Evolutionary conservation across 2,329 filamentous ascomycete genomes (phyloP).

Genomic region (Ampelomyces quisqualis): DNA sequence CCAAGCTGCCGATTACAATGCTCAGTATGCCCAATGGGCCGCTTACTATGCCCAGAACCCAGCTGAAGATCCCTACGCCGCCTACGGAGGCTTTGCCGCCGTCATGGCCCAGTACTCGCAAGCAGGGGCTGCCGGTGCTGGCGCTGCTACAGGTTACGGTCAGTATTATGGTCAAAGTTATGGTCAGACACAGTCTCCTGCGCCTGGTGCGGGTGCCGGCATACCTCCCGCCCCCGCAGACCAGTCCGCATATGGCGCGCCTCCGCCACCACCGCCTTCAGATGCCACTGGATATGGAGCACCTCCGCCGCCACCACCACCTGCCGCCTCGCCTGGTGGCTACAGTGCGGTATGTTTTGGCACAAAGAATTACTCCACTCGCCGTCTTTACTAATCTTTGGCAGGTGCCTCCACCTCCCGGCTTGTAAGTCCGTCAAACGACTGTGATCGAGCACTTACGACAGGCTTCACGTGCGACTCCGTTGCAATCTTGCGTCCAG

Average conservation of each 20-base stretch:
- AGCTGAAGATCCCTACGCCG: constrained; percentile 84
- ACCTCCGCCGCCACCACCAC: constrained; percentile 39
- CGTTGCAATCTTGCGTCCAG: too few species aligned
- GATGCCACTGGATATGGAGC: constrained; percentile 27
- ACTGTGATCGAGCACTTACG: constrained; percentile 18
- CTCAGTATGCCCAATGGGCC: constrained; percentile 84
- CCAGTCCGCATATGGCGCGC: constrained; percentile 16
- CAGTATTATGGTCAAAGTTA: constrained; percentile 31
- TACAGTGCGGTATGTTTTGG: constrained; percentile 38
- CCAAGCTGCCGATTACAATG: constrained; percentile 64
- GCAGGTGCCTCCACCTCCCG: constrained; percentile 38
- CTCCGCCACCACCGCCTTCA: constrained; percentile 39
- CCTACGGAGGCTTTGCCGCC: constrained; percentile 72
- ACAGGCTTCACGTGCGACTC: constrained; percentile 11
- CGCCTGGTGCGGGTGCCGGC: constrained; percentile 30
- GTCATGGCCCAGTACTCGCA: constrained; percentile 32
- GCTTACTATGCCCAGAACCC: constrained; percentile 59
- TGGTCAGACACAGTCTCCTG: constrained; percentile 29
- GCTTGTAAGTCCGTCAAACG: constrained; percentile 29
- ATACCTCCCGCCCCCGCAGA: constrained; percentile 33
- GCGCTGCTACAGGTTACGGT: constrained; percentile 20
- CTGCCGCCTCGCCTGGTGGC: constrained; percentile 35
- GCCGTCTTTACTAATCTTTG: not conserved
- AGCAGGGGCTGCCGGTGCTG: not conserved
- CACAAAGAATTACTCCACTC: not conserved